A percentile compares a stretch with the other conserved stretches of the same genome.
These are phyloP conservation scores for Aspergillus affinis DNA, from an alignment of 495 filamentous ascomycete species.

Conservation along the genomic window DNA sequence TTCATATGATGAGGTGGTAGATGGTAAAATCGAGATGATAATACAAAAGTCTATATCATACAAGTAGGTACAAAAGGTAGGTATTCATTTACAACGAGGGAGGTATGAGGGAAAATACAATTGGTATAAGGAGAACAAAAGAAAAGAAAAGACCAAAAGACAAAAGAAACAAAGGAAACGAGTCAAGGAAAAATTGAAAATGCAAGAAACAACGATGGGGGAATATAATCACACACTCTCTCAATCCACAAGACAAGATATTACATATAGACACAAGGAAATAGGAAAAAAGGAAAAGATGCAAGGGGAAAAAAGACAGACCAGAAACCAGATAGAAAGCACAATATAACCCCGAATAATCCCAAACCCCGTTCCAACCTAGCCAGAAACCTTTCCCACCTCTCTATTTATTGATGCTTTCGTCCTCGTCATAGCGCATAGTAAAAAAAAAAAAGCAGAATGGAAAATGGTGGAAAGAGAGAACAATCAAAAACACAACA, in stretches of 20 bases:
- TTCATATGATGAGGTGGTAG: too few species aligned
- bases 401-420: slow-evolving; percentile 11
- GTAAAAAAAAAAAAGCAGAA: slow-evolving; percentile 4
- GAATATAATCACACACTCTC: slow-evolving; percentile 8
- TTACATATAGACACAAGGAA: slow-evolving; percentile 5
- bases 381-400: slow-evolving; percentile 14
- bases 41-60: not conserved
- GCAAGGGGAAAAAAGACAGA: slow-evolving; percentile 9
- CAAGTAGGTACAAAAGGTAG: not conserved
- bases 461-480: slow-evolving; percentile 12
- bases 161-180: slow-evolving; percentile 8
- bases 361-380: slow-evolving; percentile 9
- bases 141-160: not conserved
- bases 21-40: not conserved
- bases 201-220: slow-evolving; percentile 9
- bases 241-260: slow-evolving; percentile 6
- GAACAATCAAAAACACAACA: slow-evolving; percentile 13
- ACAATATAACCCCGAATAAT: not conserved
- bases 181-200: slow-evolving; percentile 15
- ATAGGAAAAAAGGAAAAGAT: not conserved
- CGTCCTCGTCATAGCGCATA: not conserved
- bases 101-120: not conserved
- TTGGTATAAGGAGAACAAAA: not conserved
- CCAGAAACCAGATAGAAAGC: slow-evolving; percentile 3
- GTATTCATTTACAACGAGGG: not conserved